Conservation (phyloP, 1,139 yeast genomes). For the Kazachstania sp. region DNA sequence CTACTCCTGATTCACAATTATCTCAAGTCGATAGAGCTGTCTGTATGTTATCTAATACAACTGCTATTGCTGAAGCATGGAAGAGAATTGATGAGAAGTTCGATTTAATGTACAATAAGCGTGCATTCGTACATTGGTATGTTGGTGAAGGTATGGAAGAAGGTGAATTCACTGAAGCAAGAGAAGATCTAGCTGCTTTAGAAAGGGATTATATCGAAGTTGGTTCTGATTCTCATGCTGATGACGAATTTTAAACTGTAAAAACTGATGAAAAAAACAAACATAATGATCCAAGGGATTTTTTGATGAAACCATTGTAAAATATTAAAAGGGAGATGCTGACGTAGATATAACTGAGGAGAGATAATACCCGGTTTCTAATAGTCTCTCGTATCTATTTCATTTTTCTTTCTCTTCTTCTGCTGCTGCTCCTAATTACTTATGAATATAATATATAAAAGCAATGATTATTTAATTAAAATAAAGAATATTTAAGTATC, state of each 20-base stretch:
- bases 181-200: conserved; percentile 92
- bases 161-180: conserved; percentile 86
- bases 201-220: conserved; percentile 97
- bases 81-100: conserved; percentile 92
- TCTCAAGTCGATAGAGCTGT: conserved; percentile 94
- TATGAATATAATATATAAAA: too few relatives aligned
- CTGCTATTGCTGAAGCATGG: conserved; percentile 99
- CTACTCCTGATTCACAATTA: conserved; percentile 78
- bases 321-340: too few relatives aligned
- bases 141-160: conserved; percentile 97
- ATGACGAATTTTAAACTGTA: conserved; percentile 44
- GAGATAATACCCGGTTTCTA: too few relatives aligned
- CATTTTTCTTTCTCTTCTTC: not conserved
- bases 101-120: conserved; percentile 95
- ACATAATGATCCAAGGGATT: not conserved
- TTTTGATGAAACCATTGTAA: too few relatives aligned
- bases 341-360: too few relatives aligned
- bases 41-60: conserved; percentile 94
- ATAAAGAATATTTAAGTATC: not conserved
- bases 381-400: not conserved
- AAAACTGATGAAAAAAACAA: not conserved
- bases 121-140: conserved; percentile 99
- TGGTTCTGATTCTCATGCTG: conserved; percentile 82
- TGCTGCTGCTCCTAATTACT: not conserved
- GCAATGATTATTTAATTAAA: not conserved